Conservation (phyloP, 192 early-diverging fungal species). For the Backusella macrospora region DNA sequence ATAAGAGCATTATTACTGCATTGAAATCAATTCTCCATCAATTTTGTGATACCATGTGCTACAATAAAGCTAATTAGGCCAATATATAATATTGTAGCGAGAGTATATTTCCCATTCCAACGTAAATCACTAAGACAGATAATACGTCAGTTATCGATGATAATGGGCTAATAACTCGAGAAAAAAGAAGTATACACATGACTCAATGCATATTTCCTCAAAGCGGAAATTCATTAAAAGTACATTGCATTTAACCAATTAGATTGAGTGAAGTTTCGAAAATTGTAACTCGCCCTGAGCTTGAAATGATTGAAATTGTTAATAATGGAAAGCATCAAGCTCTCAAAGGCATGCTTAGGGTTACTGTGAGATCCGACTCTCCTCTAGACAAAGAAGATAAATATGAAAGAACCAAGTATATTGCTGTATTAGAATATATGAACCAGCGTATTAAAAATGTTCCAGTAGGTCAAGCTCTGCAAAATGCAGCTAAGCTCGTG, state of each 20-base stretch:
- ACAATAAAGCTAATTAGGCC: not conserved
- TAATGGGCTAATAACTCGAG: not conserved
- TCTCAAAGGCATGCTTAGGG: not conserved
- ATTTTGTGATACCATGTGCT: slow-evolving; percentile 10
- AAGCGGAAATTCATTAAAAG: not conserved
- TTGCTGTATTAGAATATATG: not conserved
- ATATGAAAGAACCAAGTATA: not conserved
- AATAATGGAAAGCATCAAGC: not conserved
- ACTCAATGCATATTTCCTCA: not conserved
- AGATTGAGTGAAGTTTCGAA: not conserved
- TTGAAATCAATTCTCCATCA: not conserved
- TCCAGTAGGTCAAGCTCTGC: not conserved
- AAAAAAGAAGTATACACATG: not conserved
- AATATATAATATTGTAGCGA: not conserved
- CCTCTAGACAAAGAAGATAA: not conserved
- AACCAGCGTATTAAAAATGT: not conserved
- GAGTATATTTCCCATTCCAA: not conserved
- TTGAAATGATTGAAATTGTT: not conserved
- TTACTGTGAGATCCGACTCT: not conserved
- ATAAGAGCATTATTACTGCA: slow-evolving; percentile 1
- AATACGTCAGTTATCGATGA: not conserved
- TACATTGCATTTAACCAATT: not conserved
- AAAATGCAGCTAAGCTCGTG: not conserved
- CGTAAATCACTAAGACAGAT: not conserved
- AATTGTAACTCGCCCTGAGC: not conserved